Percentiles rank a stretch among this genome's conserved stretches.
Conservation (phyloP, 495 filamentous ascomycete genomes). For the Penicillium desertorum region DNA sequence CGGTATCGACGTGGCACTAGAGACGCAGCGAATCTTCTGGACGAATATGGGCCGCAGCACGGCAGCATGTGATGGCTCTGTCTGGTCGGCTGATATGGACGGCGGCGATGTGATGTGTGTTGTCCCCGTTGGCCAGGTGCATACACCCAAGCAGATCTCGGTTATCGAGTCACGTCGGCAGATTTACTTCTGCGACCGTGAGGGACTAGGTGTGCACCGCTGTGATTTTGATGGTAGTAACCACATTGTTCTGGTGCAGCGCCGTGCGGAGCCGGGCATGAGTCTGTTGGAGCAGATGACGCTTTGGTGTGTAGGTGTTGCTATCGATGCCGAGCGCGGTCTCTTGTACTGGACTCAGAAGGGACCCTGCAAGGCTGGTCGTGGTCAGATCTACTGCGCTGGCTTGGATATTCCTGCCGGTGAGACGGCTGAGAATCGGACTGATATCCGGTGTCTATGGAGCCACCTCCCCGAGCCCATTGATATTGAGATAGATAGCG, state of each 20-base stretch:
- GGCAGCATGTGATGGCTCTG: slow-evolving; percentile 40
- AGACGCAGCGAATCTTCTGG: slow-evolving; percentile 48
- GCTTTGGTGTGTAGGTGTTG: slow-evolving; percentile 55
- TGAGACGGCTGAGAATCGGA: slow-evolving; percentile 27
- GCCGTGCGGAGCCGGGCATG: slow-evolving; percentile 22
- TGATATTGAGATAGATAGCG: slow-evolving; percentile 50
- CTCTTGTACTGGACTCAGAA: slow-evolving; percentile 61
- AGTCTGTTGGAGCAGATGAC: slow-evolving; percentile 30
- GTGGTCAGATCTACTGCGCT: slow-evolving; percentile 50
- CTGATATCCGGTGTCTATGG: slow-evolving; percentile 46
- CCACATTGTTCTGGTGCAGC: slow-evolving; percentile 42
- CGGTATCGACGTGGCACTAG: slow-evolving; percentile 43
- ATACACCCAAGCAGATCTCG: slow-evolving; percentile 57
- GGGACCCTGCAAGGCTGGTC: slow-evolving; percentile 45
- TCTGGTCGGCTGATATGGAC: slow-evolving; percentile 47
- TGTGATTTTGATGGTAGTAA: slow-evolving; percentile 47
- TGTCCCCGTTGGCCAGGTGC: slow-evolving; percentile 36
- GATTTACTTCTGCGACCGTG: slow-evolving; percentile 56
- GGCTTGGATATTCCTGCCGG: slow-evolving; percentile 37
- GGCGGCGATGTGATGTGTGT: slow-evolving; percentile 42
- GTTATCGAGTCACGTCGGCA: slow-evolving; percentile 31
- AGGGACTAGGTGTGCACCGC: slow-evolving; percentile 50
- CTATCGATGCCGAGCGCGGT: slow-evolving; percentile 34
- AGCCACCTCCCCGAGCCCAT: slow-evolving; percentile 53
- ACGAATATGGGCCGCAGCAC: slow-evolving; percentile 50